These are phyloP conservation scores for Linum trigynum DNA, from an alignment of 345 rosid genomes.

Conservation along the genomic window DNA sequence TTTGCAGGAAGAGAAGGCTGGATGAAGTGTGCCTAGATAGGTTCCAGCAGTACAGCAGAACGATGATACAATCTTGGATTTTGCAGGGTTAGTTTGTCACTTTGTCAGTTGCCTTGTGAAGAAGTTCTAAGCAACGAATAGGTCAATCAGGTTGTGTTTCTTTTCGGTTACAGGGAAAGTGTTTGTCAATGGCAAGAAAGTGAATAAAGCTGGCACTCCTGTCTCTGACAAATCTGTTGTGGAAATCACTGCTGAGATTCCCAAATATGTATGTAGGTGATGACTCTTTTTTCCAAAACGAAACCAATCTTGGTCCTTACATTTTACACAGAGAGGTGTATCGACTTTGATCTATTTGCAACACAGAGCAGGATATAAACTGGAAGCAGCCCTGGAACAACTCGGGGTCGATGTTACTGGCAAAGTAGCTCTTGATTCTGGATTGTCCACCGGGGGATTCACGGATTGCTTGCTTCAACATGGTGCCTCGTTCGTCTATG, in stretches of 20 bases:
- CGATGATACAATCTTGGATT: slow-evolving; percentile 80
- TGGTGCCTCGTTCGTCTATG: slow-evolving; percentile 87
- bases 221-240: slow-evolving; percentile 58
- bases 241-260: slow-evolving; percentile 70
- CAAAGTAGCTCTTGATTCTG: slow-evolving; percentile 89
- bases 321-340: neutral
- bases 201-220: slow-evolving; percentile 81
- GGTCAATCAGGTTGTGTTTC: neutral
- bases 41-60: slow-evolving; percentile 79
- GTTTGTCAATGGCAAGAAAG: slow-evolving; percentile 71
- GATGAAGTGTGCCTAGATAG: slow-evolving; percentile 91
- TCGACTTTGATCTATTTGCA: slow-evolving; percentile 9
- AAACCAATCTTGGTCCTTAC: slow-evolving; percentile 13
- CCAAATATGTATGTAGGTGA: slow-evolving; percentile 99
- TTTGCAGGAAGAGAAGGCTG: slow-evolving; percentile 64
- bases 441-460: slow-evolving; percentile 93
- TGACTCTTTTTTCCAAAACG: slow-evolving; percentile 24
- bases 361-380: slow-evolving; percentile 78
- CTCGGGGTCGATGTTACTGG: slow-evolving; percentile 72
- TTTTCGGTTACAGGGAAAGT: slow-evolving; percentile 57
- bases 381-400: slow-evolving; percentile 92
- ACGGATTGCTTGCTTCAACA: slow-evolving; percentile 90
- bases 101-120: neutral
- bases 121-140: neutral
- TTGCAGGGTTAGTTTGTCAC: slow-evolving; percentile 50